phyloP scores from a whole-genome alignment of 768 basidiomycete species.

The Scleroderma citrinum region DNA sequence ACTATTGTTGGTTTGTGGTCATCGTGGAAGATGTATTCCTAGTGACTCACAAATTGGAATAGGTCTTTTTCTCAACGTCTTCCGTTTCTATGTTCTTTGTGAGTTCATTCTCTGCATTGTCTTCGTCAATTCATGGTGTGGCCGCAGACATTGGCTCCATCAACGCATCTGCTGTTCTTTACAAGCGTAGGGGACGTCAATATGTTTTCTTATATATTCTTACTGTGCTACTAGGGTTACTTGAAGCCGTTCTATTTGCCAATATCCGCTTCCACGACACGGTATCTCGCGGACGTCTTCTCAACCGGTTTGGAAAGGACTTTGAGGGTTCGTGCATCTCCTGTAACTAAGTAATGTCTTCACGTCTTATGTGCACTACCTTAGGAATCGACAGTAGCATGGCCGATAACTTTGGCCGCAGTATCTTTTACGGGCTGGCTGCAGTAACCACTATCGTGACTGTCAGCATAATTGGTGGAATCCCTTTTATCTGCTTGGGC shows the following conservation, averaged over 20 bases:
- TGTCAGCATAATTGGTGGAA: constrained; percentile 73
- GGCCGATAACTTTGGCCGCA: constrained; percentile 82
- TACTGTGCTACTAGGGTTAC: constrained; percentile 34
- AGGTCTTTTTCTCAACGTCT: constrained; percentile 53
- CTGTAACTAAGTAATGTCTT: not conserved
- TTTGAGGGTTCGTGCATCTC: constrained; percentile 52
- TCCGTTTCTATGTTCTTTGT: constrained; percentile 72
- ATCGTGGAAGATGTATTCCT: not conserved
- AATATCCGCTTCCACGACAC: constrained; percentile 93
- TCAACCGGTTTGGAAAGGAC: constrained; percentile 88
- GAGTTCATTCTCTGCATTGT: constrained; percentile 18
- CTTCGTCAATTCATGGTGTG: constrained; percentile 3
- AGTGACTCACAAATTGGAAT: constrained; percentile 13
- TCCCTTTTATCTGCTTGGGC: constrained; percentile 62
- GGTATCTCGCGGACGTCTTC: constrained; percentile 72
- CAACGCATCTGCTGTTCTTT: constrained; percentile 69
- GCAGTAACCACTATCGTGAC: constrained; percentile 66
- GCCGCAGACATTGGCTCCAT: constrained; percentile 67
- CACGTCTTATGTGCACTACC: constrained; percentile 6
- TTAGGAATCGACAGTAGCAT: constrained; percentile 76
- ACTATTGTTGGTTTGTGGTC: constrained; percentile 29
- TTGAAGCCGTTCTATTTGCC: constrained; percentile 81
- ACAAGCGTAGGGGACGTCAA: constrained; percentile 45
- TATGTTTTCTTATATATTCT: constrained; percentile 5
- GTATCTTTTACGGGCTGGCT: constrained; percentile 64